Conservation (phyloP, 2,329 filamentous ascomycete genomes). For the Huntiella savannae region DNA sequence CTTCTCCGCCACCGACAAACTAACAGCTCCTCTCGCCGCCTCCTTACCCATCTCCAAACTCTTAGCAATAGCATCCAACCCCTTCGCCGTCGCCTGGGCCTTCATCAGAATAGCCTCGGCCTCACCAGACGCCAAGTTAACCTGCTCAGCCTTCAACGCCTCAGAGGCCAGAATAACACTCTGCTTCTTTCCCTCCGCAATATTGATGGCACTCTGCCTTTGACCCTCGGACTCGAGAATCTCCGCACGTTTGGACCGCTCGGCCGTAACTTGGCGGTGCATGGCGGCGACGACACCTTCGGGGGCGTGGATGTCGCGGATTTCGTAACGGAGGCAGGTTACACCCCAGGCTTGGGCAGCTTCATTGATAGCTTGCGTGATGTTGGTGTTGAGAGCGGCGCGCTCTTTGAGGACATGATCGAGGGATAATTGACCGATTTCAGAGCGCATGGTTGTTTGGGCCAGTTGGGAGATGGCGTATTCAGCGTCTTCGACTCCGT, state of each 20-base stretch:
- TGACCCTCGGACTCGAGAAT: slow-evolving; percentile 96
- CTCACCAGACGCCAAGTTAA: slow-evolving; percentile 85
- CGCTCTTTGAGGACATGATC: slow-evolving; percentile 97
- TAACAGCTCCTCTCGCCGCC: slow-evolving; percentile 66
- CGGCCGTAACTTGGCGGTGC: slow-evolving; percentile 94
- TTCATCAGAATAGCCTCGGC: slow-evolving; percentile 80
- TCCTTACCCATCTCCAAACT: slow-evolving; percentile 55
- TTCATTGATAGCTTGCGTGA: slow-evolving; percentile 97
- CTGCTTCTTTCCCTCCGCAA: slow-evolving; percentile 94
- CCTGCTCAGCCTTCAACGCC: slow-evolving; percentile 71
- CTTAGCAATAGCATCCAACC: slow-evolving; percentile 69
- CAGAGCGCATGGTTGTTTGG: slow-evolving; percentile 96
- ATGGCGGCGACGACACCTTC: slow-evolving; percentile 88
- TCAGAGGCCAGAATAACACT: slow-evolving; percentile 91
- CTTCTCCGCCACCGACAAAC: slow-evolving; percentile 82
- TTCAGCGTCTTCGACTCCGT: slow-evolving; percentile 94
- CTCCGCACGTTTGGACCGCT: slow-evolving; percentile 91
- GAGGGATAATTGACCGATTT: slow-evolving; percentile 89
- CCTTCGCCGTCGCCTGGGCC: slow-evolving; percentile 66
- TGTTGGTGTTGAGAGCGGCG: slow-evolving; percentile 88
- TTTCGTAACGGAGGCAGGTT: slow-evolving; percentile 90
- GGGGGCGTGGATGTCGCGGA: slow-evolving; percentile 92
- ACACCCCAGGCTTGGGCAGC: slow-evolving; percentile 95
- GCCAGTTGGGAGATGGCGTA: slow-evolving; percentile 96
- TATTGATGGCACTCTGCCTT: slow-evolving; percentile 93